Evolutionary conservation across 441 rosid genomes (phyloP), one percentile per base, ranked within the genome.

Genomic region (Mallotus japonicus): DNA sequence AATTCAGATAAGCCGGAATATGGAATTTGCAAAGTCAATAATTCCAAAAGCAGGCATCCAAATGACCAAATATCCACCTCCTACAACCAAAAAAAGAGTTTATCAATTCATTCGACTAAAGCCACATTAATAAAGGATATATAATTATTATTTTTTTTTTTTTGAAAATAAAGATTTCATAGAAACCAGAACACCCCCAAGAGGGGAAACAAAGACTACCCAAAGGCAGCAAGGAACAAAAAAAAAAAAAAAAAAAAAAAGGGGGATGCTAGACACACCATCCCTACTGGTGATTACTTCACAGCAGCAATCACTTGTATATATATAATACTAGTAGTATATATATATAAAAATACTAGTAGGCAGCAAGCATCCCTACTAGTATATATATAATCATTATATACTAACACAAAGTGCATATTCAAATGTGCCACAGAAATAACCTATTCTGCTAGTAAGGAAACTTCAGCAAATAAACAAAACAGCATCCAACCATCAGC

Each of bases 31-130:
- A 93, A 86, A 53, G 99, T 95, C 88, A 95, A 77, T 75, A 95
- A 74, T 81, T 95, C 98, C 9, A 86, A 84, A 77, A 93, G 90
- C 71, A 95, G 76, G 80, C 99, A 95, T 69, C 99, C 99, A 28
- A 85, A 94, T 54, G 99, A 94, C 99, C 97, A 94, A 55, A 94
- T 84, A 75, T 95, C 99, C 79, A 93, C 95, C 82, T 93, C 98
- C 98, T 92, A 92, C 77, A 80, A 68, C 77, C 78, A 77, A n/a
- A 20, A 78, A 76, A 24, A 66, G 58, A 73, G 11, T 20, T 40
- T 11, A 58, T 60, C 69, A 62, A 34, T 68, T 47, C 63, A 62
- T 37, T 34, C 22, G 47, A 17, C n/a, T 62, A 14, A 65, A 58
- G 46, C 15, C 7, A 62, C 74, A 75, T 6, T 54, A 28, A 12